Percentiles rank a stretch among this genome's conserved stretches.
Conservation (phyloP, 495 filamentous ascomycete species). For the Lasiosphaeria miniovina region DNA sequence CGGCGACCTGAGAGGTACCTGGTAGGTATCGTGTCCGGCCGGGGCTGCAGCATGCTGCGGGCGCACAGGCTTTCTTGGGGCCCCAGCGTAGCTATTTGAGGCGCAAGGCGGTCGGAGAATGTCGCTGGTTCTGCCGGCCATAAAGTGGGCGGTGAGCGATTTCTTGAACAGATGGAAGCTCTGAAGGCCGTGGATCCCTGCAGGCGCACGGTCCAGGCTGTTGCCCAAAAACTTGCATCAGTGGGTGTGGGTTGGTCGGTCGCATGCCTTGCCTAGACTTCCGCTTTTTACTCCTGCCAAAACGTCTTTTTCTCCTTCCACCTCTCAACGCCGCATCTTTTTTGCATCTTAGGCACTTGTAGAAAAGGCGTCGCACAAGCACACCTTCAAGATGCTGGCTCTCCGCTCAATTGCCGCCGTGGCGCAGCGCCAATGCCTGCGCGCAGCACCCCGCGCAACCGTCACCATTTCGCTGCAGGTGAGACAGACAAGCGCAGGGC, state of each 20-base stretch:
- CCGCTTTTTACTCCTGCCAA: slow-evolving; percentile 18
- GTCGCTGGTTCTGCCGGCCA: slow-evolving; percentile 6
- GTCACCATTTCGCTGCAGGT: slow-evolving; percentile 46
- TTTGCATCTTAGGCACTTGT: slow-evolving; percentile 1
- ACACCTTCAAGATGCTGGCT: slow-evolving; percentile 45
- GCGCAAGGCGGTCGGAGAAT: no score
- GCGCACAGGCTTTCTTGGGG: no score
- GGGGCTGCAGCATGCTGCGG: no score
- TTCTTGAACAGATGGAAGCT: slow-evolving; percentile 6
- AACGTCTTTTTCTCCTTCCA: slow-evolving; percentile 9
- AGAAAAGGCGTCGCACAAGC: slow-evolving; percentile 8
- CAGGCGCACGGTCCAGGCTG: slow-evolving; percentile 16
- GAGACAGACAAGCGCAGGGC: slow-evolving; percentile 27
- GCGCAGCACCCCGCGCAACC: slow-evolving; percentile 44
- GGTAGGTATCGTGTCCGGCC: no score
- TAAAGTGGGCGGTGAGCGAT: slow-evolving; percentile 17
- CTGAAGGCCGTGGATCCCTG: neutral
- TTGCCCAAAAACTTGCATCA: slow-evolving; percentile 18
- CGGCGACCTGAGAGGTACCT: no score
- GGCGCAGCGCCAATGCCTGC: slow-evolving; percentile 50
- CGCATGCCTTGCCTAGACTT: neutral
- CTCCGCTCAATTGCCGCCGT: slow-evolving; percentile 51
- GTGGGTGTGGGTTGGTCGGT: slow-evolving; percentile 12
- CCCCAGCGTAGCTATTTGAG: no score
- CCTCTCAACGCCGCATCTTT: slow-evolving; percentile 12